Evolutionary conservation across 306 rosid genomes (phyloP), one percentile per base, ranked within the genome.

Genomic region (Trifolium pratense): DNA sequence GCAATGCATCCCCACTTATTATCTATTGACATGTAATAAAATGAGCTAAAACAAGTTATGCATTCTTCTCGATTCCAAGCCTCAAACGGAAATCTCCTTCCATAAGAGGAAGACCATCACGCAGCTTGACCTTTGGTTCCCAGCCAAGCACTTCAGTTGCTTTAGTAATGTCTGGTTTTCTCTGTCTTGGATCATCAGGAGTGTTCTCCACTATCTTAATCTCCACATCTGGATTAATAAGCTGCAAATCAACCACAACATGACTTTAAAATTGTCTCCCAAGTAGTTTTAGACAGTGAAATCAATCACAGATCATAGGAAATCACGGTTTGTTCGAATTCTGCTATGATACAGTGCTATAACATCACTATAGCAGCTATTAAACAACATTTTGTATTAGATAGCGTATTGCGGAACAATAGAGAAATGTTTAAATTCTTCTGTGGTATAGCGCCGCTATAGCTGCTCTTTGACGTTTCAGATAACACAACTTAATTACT

Each of bases 161-260:
- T 25, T 86, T 87, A 12, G 95, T 82, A 60, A 89, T 91, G 85
- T 86, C 91, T 0, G 97, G 97, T 72, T 91, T 91, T 73, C 97
- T 81, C 84, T 91, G 97, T 55, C 86, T 66, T 0, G 96, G 96
- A 79, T 91, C 97, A 73, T 91, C 97, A 1, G 97, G 97, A 74
- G 97, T 91, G 81, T 91, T 91, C 34, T 89, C 96, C 73, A 91
- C 96, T 36, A 5, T 83, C 80, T 84, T 86, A 67, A 91, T 87
- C 87, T 89, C 91, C 56, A 89, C 80, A 1, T 17, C 13, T 25
- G 96, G 92, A 81, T 89, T 91, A 42, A 91, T 83, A 37, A 91
- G 89, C 97, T 91, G 83, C 71, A 81, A 72, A 74, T 53, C 75
- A 76, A 23, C 26, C 55, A 49, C 40, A 21, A 51, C 45, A 64